Evolutionary conservation across 345 rosid species (phyloP).

Genomic region (Pistacia vera): DNA sequence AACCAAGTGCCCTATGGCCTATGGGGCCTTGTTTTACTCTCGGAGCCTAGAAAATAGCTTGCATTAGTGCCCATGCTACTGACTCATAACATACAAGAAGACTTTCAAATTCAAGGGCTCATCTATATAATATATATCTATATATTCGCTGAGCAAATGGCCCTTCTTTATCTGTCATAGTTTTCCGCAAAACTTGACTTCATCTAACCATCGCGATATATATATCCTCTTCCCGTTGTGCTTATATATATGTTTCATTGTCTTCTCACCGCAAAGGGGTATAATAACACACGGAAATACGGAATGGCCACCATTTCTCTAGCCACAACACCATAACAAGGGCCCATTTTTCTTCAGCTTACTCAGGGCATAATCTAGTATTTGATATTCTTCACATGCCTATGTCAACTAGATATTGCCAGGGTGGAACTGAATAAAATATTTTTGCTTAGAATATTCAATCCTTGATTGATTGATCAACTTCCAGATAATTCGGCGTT

Average conservation of each 20-base stretch:
- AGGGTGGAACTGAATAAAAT: slow-evolving; percentile 8
- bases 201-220: not conserved
- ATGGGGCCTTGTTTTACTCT: not conserved
- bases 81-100: not conserved
- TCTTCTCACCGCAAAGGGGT: slow-evolving; percentile 1
- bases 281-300: slow-evolving; percentile 46
- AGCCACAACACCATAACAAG: slow-evolving; percentile 31
- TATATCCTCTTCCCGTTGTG: slow-evolving; percentile 22
- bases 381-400: slow-evolving; percentile 41
- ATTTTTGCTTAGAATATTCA: not conserved
- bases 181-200: slow-evolving; percentile 11
- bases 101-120: not conserved
- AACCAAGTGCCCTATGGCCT: not conserved
- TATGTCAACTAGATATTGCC: slow-evolving; percentile 28
- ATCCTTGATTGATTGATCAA: not conserved
- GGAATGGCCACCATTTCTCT: slow-evolving; percentile 32
- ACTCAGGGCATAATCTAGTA: slow-evolving; percentile 25
- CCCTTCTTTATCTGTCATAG: not conserved
- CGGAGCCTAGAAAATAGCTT: slow-evolving; percentile 19
- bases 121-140: not conserved
- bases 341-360: slow-evolving; percentile 36
- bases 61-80: not conserved
- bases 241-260: not conserved
- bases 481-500: not conserved
- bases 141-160: not conserved